Evolutionary conservation across 192 early-diverging fungal genomes (phyloP).

Genomic region (Obelidium mucronatum): DNA sequence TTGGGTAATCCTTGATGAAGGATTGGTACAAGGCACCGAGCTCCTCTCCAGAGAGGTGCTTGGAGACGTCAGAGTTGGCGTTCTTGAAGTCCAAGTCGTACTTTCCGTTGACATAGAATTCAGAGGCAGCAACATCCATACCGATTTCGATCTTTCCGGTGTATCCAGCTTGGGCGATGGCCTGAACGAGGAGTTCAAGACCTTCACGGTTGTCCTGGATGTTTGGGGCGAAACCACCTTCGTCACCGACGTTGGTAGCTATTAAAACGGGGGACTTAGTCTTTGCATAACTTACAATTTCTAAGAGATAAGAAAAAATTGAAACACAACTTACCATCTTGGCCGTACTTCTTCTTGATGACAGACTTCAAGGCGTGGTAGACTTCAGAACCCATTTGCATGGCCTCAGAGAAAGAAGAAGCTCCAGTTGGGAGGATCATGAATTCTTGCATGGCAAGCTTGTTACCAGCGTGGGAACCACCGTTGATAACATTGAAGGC

Average conservation of each 20-base stretch:
- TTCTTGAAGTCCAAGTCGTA: conserved; percentile 99
- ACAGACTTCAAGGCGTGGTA: conserved; percentile 96
- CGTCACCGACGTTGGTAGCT: conserved; percentile 99
- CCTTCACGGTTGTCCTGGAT: conserved; percentile 97
- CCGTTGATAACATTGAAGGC: conserved; percentile 99
- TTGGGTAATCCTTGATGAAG: conserved; percentile 69
- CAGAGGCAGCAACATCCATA: conserved; percentile 97
- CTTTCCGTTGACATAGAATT: conserved; percentile 97
- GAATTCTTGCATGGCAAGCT: conserved; percentile 99
- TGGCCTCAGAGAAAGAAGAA: conserved; percentile 89
- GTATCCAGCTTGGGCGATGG: conserved; percentile 95
- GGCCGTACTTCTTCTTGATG: conserved; percentile 99
- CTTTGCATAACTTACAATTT: neutral
- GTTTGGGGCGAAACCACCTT: conserved; percentile 99
- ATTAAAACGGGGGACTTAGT: neutral
- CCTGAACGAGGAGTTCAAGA: conserved; percentile 86
- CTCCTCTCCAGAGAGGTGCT: conserved; percentile 76
- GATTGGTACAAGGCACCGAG: conserved; percentile 86
- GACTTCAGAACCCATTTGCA: conserved; percentile 97
- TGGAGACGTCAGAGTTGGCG: conserved; percentile 77
- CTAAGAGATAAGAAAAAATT: neutral
- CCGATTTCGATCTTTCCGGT: conserved; percentile 96
- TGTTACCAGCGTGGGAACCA: conserved; percentile 99
- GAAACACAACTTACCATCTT: conserved; percentile 73
- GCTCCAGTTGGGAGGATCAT: conserved; percentile 99